Evolutionary conservation across 257 asterid species (phyloP).

Genomic region (Craterostigma plantagineum): DNA sequence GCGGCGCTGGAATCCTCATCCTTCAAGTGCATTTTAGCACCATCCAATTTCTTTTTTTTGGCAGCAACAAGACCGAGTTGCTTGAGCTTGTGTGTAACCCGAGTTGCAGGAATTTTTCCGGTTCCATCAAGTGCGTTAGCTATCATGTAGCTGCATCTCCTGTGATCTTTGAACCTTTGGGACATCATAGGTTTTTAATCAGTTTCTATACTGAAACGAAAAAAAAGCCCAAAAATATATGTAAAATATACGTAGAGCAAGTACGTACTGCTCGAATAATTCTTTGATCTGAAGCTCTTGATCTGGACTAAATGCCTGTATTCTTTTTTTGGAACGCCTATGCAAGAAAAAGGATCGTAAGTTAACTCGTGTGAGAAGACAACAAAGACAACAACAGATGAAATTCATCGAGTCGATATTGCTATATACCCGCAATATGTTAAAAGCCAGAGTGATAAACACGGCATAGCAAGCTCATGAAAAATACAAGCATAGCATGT

Average conservation of each 20-base stretch:
- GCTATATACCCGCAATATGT: no score
- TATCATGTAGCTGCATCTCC: conserved; percentile 78
- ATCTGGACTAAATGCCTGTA: conserved; percentile 46
- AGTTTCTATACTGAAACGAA: conserved; percentile 8
- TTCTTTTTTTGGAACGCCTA: conserved; percentile 73
- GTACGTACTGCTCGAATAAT: conserved; percentile 72
- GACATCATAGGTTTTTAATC: conserved; percentile 11
- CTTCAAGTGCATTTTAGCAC: conserved; percentile 28
- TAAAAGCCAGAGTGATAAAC: no score
- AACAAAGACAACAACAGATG: no score
- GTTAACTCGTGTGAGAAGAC: no score
- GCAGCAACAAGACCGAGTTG: conserved; percentile 64
- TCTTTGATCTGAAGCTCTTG: conserved; percentile 72
- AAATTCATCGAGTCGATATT: no score
- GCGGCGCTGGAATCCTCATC: conserved; percentile 28
- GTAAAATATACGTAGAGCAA: conserved; percentile 7
- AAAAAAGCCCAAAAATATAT: background rate
- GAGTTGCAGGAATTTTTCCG: conserved; percentile 49
- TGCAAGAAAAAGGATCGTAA: conserved; percentile 7
- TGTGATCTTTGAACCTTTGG: conserved; percentile 73
- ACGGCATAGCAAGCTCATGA: no score
- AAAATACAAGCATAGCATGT: no score
- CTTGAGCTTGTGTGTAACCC: conserved; percentile 69
- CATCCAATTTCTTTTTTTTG: conserved; percentile 21
- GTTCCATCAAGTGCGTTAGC: conserved; percentile 63